phyloP scores from a whole-genome alignment of 2,329 filamentous ascomycete species.

The Stemphylium beticola region DNA sequence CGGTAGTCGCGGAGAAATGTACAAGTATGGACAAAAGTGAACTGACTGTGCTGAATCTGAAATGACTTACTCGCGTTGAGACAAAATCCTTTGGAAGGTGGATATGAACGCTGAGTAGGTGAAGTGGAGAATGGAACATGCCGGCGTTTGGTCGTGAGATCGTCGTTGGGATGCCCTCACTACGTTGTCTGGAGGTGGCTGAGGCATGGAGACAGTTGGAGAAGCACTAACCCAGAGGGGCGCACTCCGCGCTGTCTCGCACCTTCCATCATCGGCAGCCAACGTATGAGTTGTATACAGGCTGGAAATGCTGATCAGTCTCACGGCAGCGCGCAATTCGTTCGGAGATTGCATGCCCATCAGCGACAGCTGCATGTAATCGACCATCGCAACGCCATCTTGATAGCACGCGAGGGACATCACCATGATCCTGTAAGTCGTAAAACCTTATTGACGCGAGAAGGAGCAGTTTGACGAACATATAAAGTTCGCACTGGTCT shows the following conservation, averaged over 20 bases:
- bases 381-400: not conserved
- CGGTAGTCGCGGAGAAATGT: not conserved
- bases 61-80: no score
- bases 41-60: not conserved
- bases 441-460: conserved; percentile 1
- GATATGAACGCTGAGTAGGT: no score
- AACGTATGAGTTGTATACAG: not conserved
- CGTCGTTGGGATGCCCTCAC: not conserved
- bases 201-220: not conserved
- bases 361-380: not conserved
- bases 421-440: not conserved
- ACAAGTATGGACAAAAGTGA: not conserved
- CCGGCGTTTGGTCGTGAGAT: not conserved
- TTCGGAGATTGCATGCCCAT: not conserved
- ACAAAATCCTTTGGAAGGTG: no score
- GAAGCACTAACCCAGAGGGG: not conserved
- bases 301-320: not conserved
- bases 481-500: conserved; percentile 15
- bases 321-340: not conserved
- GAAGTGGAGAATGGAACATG: not conserved
- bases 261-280: not conserved
- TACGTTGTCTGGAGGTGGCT: conserved; percentile 1
- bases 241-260: not conserved
- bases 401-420: not conserved
- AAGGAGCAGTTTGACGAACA: conserved; percentile 21